Evolutionary conservation across 2,329 filamentous ascomycete genomes (phyloP), one percentile per base, ranked within the genome.

Genomic region (Pseudogymnoascus sp.): DNA sequence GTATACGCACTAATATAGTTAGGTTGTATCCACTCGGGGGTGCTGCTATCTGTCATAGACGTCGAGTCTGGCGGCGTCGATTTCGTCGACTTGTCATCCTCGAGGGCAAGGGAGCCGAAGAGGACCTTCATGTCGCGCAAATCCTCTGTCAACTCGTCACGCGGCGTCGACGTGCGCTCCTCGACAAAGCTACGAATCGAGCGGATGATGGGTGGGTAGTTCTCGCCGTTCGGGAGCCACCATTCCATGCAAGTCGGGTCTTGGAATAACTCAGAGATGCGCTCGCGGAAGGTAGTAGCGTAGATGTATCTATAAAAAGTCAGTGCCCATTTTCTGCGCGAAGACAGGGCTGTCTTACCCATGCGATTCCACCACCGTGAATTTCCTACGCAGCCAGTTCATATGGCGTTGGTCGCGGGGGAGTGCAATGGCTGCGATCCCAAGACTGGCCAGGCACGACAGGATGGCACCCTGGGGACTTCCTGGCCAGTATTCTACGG

Each of bases 141-240:
- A 66, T 87, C 88, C 69, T 90, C 85, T 6, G 79, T 77, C 63
- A 83, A 80, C 2, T 79, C 75, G 16, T 81, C 79, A n/a, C 79
- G 77, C 0, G 82, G 83, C 18, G 78, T 83, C 6, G 82, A 77
- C 63, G 85, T 89, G 57, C 90, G 84, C 65, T 94, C 90, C 67
- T 90, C 86, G 28, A 92, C 90, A 74, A 96, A 92, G 41, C 85
- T 82, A 18, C 92, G 87, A 64, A 96, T 86, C 60, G 83, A 87
- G 59, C 86, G 86, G 60, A 97, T 80, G 41, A 95, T 83, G 0
- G 84, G 82, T 9, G 84, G 87, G 68, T 89, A 89, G 1, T 84
- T 85, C 75, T 93, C 88, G 64, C 90, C 84, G 71, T 94, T 83
- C 2, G 92, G 90, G 2, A 97, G 81, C 94, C 94, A 99, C 90